Conservation (phyloP, 1,139 yeast genomes). For the Debaryomycetaceae sp. region DNA sequence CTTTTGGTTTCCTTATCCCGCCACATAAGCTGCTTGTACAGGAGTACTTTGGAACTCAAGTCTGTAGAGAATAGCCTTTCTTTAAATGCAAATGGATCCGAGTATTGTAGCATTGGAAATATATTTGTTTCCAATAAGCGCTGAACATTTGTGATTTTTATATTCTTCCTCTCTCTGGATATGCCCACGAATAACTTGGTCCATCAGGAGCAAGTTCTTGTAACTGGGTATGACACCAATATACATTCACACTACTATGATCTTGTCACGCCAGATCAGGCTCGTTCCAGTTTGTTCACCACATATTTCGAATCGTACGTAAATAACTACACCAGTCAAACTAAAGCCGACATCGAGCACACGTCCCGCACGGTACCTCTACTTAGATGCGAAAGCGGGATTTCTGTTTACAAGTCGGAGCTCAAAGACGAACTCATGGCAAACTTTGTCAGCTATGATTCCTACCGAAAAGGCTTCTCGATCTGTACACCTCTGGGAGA, state of each 20-base stretch:
- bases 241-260: not conserved
- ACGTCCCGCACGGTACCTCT: not conserved
- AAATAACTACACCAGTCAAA: not conserved
- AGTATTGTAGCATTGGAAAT: not conserved
- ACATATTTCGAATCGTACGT: not conserved
- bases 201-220: not conserved
- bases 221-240: not conserved
- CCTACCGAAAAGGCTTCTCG: conserved; percentile 5
- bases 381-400: conserved; percentile 3
- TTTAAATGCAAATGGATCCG: conserved; percentile 2
- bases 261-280: not conserved
- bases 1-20: conserved; percentile 1
- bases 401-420: conserved; percentile 10
- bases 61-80: not conserved
- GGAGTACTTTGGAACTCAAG: conserved; percentile 3
- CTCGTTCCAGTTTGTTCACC: not conserved
- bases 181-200: not conserved
- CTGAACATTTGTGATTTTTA: not conserved
- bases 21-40: not conserved
- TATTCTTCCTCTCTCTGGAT: not conserved
- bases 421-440: conserved; percentile 9
- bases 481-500: not conserved
- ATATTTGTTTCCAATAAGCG: conserved; percentile 1
- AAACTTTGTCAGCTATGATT: conserved; percentile 6
- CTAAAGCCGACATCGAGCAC: too few relatives aligned